phyloP scores from a whole-genome alignment of 2,329 filamentous ascomycete genomes.

The Pseudocercospora cruenta region DNA sequence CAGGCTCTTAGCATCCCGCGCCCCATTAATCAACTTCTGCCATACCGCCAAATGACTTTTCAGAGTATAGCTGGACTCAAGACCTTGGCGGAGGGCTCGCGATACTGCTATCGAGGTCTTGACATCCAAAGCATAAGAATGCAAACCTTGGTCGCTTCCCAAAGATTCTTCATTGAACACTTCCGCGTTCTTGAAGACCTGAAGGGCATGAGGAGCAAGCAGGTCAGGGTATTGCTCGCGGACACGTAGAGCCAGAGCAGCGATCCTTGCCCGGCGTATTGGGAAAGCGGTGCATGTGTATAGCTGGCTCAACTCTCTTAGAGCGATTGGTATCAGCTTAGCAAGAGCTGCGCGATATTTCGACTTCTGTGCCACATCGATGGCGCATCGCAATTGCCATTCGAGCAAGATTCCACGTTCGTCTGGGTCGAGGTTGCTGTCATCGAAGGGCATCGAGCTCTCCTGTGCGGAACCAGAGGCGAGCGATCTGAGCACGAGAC shows the following conservation, averaged over 20 bases:
- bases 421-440: constrained; percentile 32
- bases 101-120: constrained; percentile 45
- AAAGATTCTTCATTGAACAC: constrained; percentile 20
- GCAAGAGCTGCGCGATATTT: constrained; percentile 27
- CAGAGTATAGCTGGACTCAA: constrained; percentile 34
- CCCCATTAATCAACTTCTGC: constrained; percentile 42
- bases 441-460: constrained; percentile 37
- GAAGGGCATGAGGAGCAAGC: constrained; percentile 19
- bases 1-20: constrained; percentile 45
- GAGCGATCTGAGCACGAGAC: constrained; percentile 24
- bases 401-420: constrained; percentile 47
- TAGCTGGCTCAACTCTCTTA: constrained; percentile 25
- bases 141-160: constrained; percentile 41
- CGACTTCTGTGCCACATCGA: constrained; percentile 30
- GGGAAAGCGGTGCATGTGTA: constrained; percentile 31
- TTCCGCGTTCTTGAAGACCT: constrained; percentile 17
- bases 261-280: constrained; percentile 36
- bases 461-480: constrained; percentile 24
- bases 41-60: constrained; percentile 41
- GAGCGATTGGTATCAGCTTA: constrained; percentile 25
- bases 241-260: constrained; percentile 27
- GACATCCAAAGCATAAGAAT: constrained; percentile 41
- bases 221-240: constrained; percentile 31
- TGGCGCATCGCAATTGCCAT: constrained; percentile 42
- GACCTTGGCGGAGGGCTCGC: constrained; percentile 45